phyloP scores from a whole-genome alignment of 805 yeast genomes.

The Hanseniaspora clermontiae region DNA sequence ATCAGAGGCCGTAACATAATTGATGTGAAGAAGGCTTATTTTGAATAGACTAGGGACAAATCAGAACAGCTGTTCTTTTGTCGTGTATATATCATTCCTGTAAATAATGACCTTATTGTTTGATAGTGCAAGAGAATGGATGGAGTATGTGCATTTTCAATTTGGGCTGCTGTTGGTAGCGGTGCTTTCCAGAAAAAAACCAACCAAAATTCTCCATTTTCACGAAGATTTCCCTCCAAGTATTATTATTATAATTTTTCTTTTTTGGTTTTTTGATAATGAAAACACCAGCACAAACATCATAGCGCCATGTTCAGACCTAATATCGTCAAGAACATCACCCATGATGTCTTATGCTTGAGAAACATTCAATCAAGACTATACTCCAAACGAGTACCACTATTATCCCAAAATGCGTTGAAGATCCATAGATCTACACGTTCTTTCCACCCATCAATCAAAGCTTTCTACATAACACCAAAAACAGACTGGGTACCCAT shows the following conservation, averaged over 20 bases:
- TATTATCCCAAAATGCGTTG: not conserved
- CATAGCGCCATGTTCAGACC: not conserved
- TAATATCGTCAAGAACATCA: not conserved
- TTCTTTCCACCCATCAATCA: not conserved
- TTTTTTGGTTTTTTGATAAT: no score
- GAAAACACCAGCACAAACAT: not conserved
- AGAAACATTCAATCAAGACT: not conserved
- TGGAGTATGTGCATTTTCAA: no score
- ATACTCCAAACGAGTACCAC: not conserved
- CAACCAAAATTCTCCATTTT: no score
- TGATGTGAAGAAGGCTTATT: conserved; percentile 83
- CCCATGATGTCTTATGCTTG: not conserved
- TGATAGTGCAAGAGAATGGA: not conserved
- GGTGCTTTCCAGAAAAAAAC: no score
- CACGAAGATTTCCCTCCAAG: no score
- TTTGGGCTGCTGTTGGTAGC: no score
- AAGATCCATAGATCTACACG: not conserved
- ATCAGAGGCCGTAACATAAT: conserved; percentile 91
- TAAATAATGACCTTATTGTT: not conserved
- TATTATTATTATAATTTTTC: no score
- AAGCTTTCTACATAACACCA: not conserved
- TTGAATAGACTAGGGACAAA: conserved; percentile 20
- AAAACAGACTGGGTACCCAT: conserved; percentile 24
- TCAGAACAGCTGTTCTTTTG: not conserved
- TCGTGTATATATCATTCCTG: not conserved